Percentiles rank a stretch among this genome's conserved stretches.
phyloP scores from a whole-genome alignment of 495 filamentous ascomycete species.

The Amniculicola lignicola region DNA sequence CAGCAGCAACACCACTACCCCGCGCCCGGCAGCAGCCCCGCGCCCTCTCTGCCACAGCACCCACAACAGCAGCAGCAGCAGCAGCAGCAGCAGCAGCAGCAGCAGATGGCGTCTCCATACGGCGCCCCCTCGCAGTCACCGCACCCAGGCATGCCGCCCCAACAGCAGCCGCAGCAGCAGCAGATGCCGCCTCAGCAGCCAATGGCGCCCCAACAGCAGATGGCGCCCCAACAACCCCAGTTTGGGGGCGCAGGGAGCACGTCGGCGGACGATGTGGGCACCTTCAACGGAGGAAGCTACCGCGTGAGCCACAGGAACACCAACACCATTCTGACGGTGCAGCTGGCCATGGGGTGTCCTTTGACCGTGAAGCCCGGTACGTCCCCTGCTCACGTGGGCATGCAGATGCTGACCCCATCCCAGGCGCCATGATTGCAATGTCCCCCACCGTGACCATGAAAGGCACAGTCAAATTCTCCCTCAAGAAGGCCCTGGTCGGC shows the following conservation, averaged over 20 bases:
- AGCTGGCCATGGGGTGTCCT: constrained; percentile 85
- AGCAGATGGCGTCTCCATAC: constrained; percentile 22
- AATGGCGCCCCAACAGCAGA: constrained; percentile 2
- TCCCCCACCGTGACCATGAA: constrained; percentile 78
- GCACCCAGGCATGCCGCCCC: constrained; percentile 35
- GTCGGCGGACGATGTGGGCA: constrained; percentile 76
- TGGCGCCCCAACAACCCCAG: constrained; percentile 25
- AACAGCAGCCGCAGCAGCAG: constrained; percentile 28
- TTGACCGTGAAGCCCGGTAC: constrained; percentile 73
- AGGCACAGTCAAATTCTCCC: constrained; percentile 72
- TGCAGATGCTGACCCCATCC: not conserved
- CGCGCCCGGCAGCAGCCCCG: constrained; percentile 19
- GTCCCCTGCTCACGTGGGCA: not conserved
- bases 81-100: constrained; percentile 41
- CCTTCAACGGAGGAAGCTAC: constrained; percentile 94
- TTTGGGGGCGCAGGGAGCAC: constrained; percentile 57
- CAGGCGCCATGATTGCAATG: constrained; percentile 93
- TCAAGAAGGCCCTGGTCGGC: constrained; percentile 81
- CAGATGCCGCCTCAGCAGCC: constrained; percentile 10
- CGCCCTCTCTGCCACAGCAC: constrained; percentile 3
- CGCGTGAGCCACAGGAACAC: constrained; percentile 88
- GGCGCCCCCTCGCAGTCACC: constrained; percentile 41
- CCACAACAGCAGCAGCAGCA: too few relatives aligned
- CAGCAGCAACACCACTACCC: constrained; percentile 37
- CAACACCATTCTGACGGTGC: constrained; percentile 85